Evolutionary conservation across 345 rosid genomes (phyloP).

Genomic region (Acer campestre): DNA sequence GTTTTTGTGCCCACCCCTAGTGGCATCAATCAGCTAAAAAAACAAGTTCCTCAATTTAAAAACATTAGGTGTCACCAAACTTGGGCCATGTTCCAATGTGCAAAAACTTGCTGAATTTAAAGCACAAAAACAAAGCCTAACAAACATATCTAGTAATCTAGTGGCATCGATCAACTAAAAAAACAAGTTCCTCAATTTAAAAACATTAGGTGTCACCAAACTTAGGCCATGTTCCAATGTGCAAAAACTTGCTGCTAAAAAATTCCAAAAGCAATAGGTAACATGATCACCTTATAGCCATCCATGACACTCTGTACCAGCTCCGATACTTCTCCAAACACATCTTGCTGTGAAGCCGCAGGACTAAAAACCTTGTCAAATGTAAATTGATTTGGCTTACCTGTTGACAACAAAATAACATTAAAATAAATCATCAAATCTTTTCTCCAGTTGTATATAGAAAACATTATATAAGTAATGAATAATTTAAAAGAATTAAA

Average conservation of each 20-base stretch:
- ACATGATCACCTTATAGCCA: conserved; percentile 74
- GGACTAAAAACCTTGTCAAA: conserved; percentile 89
- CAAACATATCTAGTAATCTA: no score
- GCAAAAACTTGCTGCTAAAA: background rate
- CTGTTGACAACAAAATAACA: conserved; percentile 36
- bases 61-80: background rate
- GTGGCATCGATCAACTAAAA: background rate
- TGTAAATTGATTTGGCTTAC: conserved; percentile 75
- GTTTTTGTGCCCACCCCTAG: no score
- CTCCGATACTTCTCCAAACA: conserved; percentile 89
- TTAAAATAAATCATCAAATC: background rate
- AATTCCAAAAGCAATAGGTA: background rate
- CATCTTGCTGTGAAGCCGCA: conserved; percentile 82
- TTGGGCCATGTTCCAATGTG: background rate
- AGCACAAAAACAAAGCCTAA: no score
- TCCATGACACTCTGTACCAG: conserved; percentile 94
- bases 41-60: background rate
- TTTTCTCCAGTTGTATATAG: background rate
- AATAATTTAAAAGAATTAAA: background rate
- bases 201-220: background rate
- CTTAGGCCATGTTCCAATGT: background rate
- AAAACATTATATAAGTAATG: background rate
- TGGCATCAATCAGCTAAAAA: background rate
- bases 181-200: background rate
- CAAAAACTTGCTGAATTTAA: conserved; percentile 2